Evolutionary conservation across 169 alveolate species (phyloP).

Genomic region (Plasmodium billcollinsi): DNA sequence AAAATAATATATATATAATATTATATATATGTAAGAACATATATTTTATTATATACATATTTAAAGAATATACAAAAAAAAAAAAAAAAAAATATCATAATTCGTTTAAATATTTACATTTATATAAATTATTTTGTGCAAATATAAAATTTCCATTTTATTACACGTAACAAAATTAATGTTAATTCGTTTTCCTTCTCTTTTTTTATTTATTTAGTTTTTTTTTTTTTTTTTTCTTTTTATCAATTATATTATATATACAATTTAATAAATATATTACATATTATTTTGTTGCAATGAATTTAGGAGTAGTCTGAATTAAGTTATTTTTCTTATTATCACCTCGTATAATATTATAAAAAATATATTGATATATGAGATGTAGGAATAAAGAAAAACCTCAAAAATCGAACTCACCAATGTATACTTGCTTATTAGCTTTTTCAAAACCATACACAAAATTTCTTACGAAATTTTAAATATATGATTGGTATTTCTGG

Average conservation of each 20-base stretch:
- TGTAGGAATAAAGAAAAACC: conserved; percentile 40
- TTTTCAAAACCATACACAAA: conserved; percentile 64
- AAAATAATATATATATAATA: no score
- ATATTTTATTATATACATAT: no score
- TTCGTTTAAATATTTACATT: no score
- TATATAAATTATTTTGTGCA: no score
- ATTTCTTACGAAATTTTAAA: neutral
- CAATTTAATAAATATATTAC: no score
- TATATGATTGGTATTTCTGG: conserved; percentile 71
- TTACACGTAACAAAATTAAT: no score
- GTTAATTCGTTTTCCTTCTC: no score
- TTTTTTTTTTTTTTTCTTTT: conserved; percentile 5
- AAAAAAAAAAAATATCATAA: no score
- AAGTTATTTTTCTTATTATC: conserved; percentile 50
- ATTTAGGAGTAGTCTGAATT: conserved; percentile 79
- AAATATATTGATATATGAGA: neutral
- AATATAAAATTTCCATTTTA: no score
- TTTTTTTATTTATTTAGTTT: no score
- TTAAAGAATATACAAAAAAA: no score
- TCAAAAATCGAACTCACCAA: conserved; percentile 78
- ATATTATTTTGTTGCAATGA: conserved; percentile 37
- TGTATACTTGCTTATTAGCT: conserved; percentile 80
- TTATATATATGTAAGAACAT: no score
- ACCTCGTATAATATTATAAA: neutral
- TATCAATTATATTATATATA: neutral